Evolutionary conservation across 192 early-diverging fungal genomes (phyloP).

Genomic region (Podila minutissima): DNA sequence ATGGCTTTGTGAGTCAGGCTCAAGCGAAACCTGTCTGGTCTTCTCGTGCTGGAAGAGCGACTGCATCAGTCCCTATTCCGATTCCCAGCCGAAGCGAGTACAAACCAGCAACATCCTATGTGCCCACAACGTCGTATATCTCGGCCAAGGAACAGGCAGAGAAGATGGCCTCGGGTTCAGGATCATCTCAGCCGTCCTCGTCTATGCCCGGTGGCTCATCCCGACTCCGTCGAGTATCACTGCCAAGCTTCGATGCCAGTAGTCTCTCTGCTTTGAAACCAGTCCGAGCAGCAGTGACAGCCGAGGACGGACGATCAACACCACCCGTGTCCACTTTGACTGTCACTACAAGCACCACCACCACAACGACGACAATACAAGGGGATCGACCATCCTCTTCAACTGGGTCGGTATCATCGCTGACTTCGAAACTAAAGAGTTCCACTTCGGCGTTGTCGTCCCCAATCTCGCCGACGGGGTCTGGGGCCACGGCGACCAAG

Average conservation of each 20-base stretch:
- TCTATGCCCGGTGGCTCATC: neutral
- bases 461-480: neutral
- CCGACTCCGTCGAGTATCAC: constrained; percentile 23
- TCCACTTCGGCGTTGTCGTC: neutral
- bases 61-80: neutral
- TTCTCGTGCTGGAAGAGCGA: neutral
- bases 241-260: constrained; percentile 38
- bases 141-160: neutral
- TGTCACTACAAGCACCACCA: neutral
- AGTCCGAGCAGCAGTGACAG: constrained; percentile 3
- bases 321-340: neutral
- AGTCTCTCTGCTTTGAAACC: constrained; percentile 37
- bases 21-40: constrained; percentile 16
- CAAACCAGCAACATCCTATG: constrained; percentile 22
- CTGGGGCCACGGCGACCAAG: neutral
- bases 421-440: too few relatives aligned
- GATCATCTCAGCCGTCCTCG: neutral
- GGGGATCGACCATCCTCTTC: too few relatives aligned
- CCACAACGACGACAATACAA: neutral
- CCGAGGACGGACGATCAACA: neutral
- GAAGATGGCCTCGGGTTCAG: neutral
- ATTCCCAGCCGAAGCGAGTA: constrained; percentile 13
- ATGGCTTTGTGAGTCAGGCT: constrained; percentile 12
- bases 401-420: too few relatives aligned
- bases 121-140: neutral